Evolutionary conservation across 208 protist genomes (phyloP).

Genomic region (Trypanosoma rangeli): DNA sequence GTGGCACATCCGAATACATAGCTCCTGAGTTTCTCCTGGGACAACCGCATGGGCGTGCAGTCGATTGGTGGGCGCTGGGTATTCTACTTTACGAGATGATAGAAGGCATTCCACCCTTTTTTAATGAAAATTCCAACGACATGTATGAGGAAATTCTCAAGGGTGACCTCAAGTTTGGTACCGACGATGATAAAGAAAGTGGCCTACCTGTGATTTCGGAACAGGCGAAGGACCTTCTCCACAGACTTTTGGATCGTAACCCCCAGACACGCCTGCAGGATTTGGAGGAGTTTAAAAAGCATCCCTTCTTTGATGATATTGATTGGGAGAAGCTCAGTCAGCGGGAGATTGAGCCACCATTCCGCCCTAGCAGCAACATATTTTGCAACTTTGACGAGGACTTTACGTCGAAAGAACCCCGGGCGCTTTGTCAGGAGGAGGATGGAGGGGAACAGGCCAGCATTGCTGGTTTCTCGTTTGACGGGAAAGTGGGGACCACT

Average conservation of each 20-base stretch:
- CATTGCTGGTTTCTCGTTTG: conserved; percentile 74
- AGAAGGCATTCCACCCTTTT: conserved; percentile 94
- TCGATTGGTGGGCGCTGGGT: conserved; percentile 98
- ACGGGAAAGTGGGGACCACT: conserved; percentile 28
- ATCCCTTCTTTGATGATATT: conserved; percentile 84
- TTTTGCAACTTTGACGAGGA: conserved; percentile 80
- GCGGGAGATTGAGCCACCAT: conserved; percentile 68
- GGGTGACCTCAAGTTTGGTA: conserved; percentile 57
- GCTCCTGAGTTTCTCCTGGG: conserved; percentile 93
- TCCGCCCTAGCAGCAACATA: conserved; percentile 63
- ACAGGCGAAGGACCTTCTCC: conserved; percentile 75
- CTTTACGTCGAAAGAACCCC: conserved; percentile 58
- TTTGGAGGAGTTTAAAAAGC: conserved; percentile 77
- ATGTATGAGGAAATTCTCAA: conserved; percentile 88
- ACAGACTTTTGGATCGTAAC: conserved; percentile 78
- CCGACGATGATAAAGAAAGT: conserved; percentile 21
- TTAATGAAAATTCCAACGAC: conserved; percentile 79
- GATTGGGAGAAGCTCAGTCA: conserved; percentile 63
- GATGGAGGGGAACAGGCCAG: conserved; percentile 31
- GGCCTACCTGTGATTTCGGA: conserved; percentile 45
- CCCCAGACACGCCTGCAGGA: conserved; percentile 71
- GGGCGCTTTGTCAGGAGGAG: conserved; percentile 34
- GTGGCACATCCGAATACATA: conserved; percentile 90
- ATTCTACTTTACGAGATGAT: conserved; percentile 97
- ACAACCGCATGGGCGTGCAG: conserved; percentile 89